Evolutionary conservation across 768 basidiomycete genomes (phyloP), one percentile per base, ranked within the genome.

Genomic region (Tylopilus plumbeoviolaceoides): DNA sequence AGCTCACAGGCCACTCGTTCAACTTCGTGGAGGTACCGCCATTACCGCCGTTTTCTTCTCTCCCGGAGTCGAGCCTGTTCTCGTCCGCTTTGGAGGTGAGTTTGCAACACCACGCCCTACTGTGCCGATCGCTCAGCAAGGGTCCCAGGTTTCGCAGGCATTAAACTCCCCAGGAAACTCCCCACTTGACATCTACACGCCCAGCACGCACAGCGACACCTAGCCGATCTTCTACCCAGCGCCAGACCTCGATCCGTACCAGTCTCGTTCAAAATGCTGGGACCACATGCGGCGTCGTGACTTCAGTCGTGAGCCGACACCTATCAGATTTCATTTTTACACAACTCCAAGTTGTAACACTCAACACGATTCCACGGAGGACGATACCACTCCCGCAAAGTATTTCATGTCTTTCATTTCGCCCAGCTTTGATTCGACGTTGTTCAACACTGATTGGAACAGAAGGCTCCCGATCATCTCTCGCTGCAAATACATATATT

Each of bases 1-100:
- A 44, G 25, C 64, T 73, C 8, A 56, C 71, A 15, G 51, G 63
- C 17, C 72, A 0, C 76, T 76, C 1, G 71, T 57, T 5, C 72
- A 71, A 3, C 65, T 65, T 1, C 67, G 75, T 17, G 73, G 74
- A 6, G 76, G 77, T 2, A 76, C 75, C 0, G 67, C 66, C n/a
- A 65, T 76, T 45, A 60, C 67, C 10, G 62, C 65, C 7, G 53
- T 70, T 21, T 53, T 63, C 11, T 49, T 61, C 27, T 23, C 56
- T 21, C 28, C 60, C 8, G n/a, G 40, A 7, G 23, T 54, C 5
- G 58, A 57, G 9, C 53, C 59, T 17, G 64, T 70, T 8, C 63
- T 75, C 28, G 44, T 76, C 27, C 70, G 75, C 7, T 77, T 71
- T 53, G 76, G 72, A 18, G 70, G 70, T 70, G 8, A 0, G 12